phyloP scores from a whole-genome alignment of 306 rosid species.

The Canavalia ensiformis region DNA sequence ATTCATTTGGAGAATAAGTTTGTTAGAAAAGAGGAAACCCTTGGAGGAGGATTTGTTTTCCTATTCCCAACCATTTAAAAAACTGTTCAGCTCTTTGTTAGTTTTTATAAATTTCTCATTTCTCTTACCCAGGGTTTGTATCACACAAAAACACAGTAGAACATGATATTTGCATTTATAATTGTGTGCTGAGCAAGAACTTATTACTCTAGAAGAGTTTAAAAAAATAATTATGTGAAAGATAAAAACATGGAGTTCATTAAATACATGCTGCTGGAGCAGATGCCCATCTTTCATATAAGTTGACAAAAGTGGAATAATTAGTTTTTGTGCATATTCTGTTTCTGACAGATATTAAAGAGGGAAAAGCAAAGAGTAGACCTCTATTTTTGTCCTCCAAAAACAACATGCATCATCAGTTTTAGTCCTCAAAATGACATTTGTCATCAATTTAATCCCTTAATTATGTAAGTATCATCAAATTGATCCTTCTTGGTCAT shows the following conservation, averaged over 20 bases:
- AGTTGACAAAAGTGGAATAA: neutral
- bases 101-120: neutral
- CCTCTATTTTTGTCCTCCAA: slow-evolving; percentile 1
- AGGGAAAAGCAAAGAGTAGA: neutral
- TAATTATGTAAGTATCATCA: neutral
- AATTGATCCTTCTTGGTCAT: neutral
- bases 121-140: neutral
- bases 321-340: neutral
- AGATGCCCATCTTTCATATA: slow-evolving; percentile 1
- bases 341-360: slow-evolving; percentile 6
- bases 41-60: neutral
- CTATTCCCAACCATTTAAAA: neutral
- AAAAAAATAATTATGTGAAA: neutral
- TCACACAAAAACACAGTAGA: slow-evolving; percentile 1
- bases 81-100: neutral
- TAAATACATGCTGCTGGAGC: slow-evolving; percentile 11
- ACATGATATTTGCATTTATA: neutral
- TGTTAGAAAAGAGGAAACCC: neutral
- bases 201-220: slow-evolving; percentile 8
- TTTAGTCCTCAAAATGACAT: neutral
- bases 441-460: slow-evolving; percentile 3
- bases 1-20: neutral
- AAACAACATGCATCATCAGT: too few relatives aligned
- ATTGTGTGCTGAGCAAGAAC: slow-evolving; percentile 18
- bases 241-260: neutral